Percentiles rank a stretch among this genome's conserved stretches.
These are phyloP conservation scores for Eryngium alpinum DNA, from an alignment of 140 eudicot genomes.

Conservation along the genomic window DNA sequence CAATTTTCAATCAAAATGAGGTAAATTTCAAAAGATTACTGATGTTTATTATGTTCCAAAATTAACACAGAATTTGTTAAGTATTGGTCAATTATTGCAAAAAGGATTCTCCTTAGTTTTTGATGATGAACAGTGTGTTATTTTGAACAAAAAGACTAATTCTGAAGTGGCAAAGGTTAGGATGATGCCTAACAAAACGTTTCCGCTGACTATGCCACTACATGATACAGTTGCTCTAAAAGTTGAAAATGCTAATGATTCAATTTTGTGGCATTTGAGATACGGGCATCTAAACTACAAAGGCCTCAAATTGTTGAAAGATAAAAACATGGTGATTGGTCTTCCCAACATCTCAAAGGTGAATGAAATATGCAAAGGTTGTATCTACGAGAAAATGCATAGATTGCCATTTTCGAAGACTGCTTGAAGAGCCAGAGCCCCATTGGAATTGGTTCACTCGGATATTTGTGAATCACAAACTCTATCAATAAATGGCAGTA, in stretches of 20 bases:
- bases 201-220: neutral
- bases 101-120: neutral
- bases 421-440: neutral
- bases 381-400: neutral
- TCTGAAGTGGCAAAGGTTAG: neutral
- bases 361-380: neutral
- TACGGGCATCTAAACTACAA: conserved; percentile 13
- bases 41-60: neutral
- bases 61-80: neutral
- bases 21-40: neutral
- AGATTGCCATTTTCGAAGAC: neutral
- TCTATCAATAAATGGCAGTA: too few relatives aligned
- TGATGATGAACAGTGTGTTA: neutral
- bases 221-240: too few relatives aligned
- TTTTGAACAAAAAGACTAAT: neutral
- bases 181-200: neutral
- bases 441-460: neutral
- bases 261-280: conserved; percentile 10
- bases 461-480: too few relatives aligned
- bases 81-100: neutral
- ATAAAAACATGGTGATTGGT: neutral
- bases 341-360: neutral
- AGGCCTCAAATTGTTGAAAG: neutral
- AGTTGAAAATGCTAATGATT: too few relatives aligned
- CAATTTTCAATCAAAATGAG: neutral